Evolutionary conservation across 805 yeast genomes (phyloP), one percentile per base, ranked within the genome.

Genomic region (Grigorovia humatica): DNA sequence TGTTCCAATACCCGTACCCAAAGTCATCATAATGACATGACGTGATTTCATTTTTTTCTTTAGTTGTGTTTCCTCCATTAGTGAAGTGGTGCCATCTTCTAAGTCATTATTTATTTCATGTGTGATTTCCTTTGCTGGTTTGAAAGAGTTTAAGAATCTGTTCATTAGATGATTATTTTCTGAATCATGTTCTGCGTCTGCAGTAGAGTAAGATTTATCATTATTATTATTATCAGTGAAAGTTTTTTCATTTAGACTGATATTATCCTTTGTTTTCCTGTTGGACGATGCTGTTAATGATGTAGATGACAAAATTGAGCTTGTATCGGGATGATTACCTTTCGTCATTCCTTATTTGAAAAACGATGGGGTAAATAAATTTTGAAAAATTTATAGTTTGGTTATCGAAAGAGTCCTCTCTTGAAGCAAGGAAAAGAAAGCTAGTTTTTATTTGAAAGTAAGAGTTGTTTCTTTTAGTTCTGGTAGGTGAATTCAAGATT

Each of bases 1-100:
- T 15, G 91, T 83, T 58, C 95, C 96, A 54, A 87, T 82, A 47
- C 90, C 83, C 51, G 93, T 89, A 52, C 90, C 93, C 51, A 88
- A 73, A 48, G 93, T 88, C 67, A 87, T 83, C 80, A 85, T 79
- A 53, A 80, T 78, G 55, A 82, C 77, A 58, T 83, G 89, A 41
- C 78, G 62, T 13, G 68, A 57, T 44, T 65, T 63, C 58, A 57
- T 56, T 4, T 54, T 48, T 30, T 55, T 57, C 43, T 55, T 61
- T 40, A 57, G 48, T 30, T 54, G 59, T 7, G 54, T 42, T 19
- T 53, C 53, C 2, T 58, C 38, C 9, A 32, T 35, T n/a, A 57
- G 40, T 2, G 60, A 51, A 32, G 38, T 52, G 27, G 59, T 53
- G 12, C 56, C 59, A 49, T 55, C 59, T 46, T 59, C 64, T 13